A percentile compares a stretch with the other conserved stretches of the same genome.
Evolutionary conservation across 2,329 filamentous ascomycete species (phyloP).

Genomic region (Diplodia scrobiculata): DNA sequence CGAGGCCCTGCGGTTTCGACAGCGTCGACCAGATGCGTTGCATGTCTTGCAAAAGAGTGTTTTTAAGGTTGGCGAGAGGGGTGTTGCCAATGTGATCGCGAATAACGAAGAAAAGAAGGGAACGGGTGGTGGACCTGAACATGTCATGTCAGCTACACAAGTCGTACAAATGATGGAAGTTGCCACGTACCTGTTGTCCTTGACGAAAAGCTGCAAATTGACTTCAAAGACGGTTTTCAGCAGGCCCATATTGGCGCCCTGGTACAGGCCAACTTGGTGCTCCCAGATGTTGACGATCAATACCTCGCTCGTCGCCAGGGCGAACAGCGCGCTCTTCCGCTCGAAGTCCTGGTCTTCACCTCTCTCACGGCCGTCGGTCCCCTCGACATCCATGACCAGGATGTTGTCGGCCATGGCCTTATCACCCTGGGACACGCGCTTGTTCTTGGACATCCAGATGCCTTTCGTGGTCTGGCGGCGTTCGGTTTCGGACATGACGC

Average conservation of each 20-base stretch:
- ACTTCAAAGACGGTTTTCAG: slow-evolving; percentile 99
- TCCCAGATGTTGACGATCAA: slow-evolving; percentile 99
- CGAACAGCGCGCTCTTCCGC: slow-evolving; percentile 95
- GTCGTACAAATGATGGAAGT: not conserved
- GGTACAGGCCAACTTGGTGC: slow-evolving; percentile 95
- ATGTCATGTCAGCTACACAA: slow-evolving; percentile 19
- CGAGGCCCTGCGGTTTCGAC: slow-evolving; percentile 85
- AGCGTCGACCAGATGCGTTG: slow-evolving; percentile 90
- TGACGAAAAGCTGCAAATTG: slow-evolving; percentile 93
- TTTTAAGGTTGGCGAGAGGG: slow-evolving; percentile 83
- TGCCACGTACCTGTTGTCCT: slow-evolving; percentile 78
- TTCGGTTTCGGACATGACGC: slow-evolving; percentile 95
- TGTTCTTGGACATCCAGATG: slow-evolving; percentile 99
- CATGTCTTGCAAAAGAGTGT: slow-evolving; percentile 86
- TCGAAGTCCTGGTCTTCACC: slow-evolving; percentile 99
- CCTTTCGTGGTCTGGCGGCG: slow-evolving; percentile 97
- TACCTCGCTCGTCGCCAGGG: slow-evolving; percentile 94
- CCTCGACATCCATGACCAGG: slow-evolving; percentile 98
- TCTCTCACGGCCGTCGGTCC: slow-evolving; percentile 91
- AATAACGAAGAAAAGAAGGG: slow-evolving; percentile 96
- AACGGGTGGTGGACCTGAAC: slow-evolving; percentile 76
- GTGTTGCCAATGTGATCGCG: slow-evolving; percentile 94
- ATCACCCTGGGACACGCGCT: slow-evolving; percentile 57
- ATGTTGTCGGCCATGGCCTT: slow-evolving; percentile 91
- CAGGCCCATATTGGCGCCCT: slow-evolving; percentile 97